Evolutionary conservation across 2,329 filamentous ascomycete species (phyloP).

Genomic region (Aspergillus transmontanensis): DNA sequence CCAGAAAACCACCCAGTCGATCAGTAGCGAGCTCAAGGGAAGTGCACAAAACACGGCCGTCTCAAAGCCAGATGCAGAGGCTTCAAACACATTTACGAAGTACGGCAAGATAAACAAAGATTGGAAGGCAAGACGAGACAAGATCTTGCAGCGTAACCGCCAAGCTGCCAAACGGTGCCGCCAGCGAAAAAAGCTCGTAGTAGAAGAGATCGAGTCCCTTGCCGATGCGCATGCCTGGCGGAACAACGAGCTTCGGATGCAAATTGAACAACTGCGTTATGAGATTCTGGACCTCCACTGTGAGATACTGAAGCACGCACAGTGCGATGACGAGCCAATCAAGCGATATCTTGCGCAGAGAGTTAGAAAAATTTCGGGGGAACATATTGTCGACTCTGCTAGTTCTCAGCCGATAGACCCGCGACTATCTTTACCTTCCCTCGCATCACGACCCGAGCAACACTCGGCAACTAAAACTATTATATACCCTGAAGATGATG

Average conservation of each 20-base stretch:
- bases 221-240: not conserved
- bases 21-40: not conserved
- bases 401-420: not conserved
- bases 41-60: not conserved
- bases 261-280: not conserved
- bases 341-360: not conserved
- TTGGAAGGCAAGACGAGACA: not conserved
- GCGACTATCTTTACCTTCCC: not conserved
- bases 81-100: not conserved
- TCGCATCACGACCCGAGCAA: not conserved
- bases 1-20: not conserved
- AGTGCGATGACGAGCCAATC: not conserved
- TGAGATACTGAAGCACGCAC: not conserved
- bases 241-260: not conserved
- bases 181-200: not conserved
- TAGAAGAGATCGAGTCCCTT: constrained; percentile 1
- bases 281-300: not conserved
- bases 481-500: no score
- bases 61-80: not conserved
- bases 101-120: not conserved
- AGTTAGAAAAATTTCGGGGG: not conserved
- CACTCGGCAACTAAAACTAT: not conserved
- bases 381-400: no score
- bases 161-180: not conserved
- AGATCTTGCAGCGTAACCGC: not conserved